Base-by-base conservation (phyloP, 176 grass and related monocot genomes). In the Leersia perrieri region DNA sequence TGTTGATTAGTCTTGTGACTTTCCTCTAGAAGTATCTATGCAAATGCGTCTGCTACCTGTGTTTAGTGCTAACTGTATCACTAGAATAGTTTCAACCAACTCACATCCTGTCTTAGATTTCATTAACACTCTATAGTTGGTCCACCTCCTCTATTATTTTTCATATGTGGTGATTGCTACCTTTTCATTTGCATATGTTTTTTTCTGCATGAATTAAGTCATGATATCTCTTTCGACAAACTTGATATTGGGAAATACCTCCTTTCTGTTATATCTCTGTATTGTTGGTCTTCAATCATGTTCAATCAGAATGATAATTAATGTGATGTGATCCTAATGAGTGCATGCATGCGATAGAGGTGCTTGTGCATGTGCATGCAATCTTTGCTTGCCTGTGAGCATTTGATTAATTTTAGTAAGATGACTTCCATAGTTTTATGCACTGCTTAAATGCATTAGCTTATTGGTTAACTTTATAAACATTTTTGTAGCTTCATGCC, bases 401-500 rank as follows among this genome's bases (percentile, higher is more conserved):
- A 72, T 79, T 78, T 83, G 2, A 7, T 69, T 63, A 18, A 11
- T 71, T 75, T 33, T 33, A 53, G 2, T 35, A 41, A 85, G 70
- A 31, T 75, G 29, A 16, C 65, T 70, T 80, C 22, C 49, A 53
- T 25, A 3, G 53, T 58, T 25, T 41, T 18, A 16, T 25, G 15
- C 69, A 41, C 15, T 73, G 22, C 28, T 80, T 77, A 75, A 75
- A 79, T 36, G 27, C 39, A 75, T 64, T 79, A 63, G 2, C 8
- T 62, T 61, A 60, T 81, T 82, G 69, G 12, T 22, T 66, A 62
- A 69, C 39, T 85, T 16, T 14, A 14, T 33, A 53, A 35, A 11
- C 67, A 79, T 89, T 74, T 73, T 77, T 88, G 73, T 78, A 98
- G 96, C 68, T 98, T 95, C 75, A 93, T 91, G 88, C 92, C 96